These are phyloP conservation scores for Citropsis articulata DNA, from an alignment of 345 rosid species.

Conservation along the genomic window DNA sequence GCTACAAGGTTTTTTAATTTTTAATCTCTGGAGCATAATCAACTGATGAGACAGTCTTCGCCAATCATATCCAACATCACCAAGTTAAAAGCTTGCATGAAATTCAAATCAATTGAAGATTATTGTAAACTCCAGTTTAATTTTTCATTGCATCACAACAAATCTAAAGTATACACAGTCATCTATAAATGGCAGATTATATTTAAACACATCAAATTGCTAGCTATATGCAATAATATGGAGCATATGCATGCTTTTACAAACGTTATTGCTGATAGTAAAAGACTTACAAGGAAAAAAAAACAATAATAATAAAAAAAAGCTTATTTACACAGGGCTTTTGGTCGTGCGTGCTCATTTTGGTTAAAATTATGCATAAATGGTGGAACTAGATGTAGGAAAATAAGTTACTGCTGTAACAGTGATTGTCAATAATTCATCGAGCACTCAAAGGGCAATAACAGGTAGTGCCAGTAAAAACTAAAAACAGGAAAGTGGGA, in stretches of 20 bases:
- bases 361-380: background rate
- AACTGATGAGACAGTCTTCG: background rate
- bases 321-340: background rate
- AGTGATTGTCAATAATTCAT: conserved; percentile 1
- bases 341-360: background rate
- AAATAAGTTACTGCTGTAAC: background rate
- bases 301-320: too few relatives aligned
- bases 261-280: too few relatives aligned
- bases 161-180: background rate
- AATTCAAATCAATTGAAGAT: background rate
- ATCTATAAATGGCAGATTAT: background rate
- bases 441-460: background rate
- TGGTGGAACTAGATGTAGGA: background rate
- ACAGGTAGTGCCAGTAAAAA: background rate
- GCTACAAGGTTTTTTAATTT: background rate
- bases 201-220: background rate
- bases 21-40: background rate
- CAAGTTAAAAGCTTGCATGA: background rate
- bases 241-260: background rate
- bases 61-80: background rate
- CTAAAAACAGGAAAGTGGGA: conserved; percentile 1
- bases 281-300: background rate
- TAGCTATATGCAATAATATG: too few relatives aligned
- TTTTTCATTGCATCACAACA: background rate
- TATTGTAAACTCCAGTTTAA: background rate